phyloP scores from a whole-genome alignment of 1,284 basidiomycete species.

The Pseudozyma sp. region DNA sequence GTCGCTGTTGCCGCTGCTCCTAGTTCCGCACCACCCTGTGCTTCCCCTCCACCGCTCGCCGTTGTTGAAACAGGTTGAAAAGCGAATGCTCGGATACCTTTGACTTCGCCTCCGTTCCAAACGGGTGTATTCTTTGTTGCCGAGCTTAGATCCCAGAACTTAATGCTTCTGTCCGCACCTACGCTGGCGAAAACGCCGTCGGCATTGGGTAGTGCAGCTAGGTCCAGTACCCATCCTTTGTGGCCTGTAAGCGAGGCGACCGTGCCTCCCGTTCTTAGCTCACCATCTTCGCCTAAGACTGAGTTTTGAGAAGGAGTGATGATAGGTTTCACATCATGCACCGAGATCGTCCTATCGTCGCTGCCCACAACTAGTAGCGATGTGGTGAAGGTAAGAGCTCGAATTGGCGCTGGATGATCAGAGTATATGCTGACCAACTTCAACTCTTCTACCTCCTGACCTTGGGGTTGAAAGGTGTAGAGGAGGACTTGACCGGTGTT shows the following conservation, averaged over 20 bases:
- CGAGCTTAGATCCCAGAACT: conserved; percentile 43
- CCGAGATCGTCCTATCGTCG: conserved; percentile 40
- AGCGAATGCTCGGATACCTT: conserved; percentile 15
- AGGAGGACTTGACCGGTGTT: conserved; percentile 33
- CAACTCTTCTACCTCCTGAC: neutral
- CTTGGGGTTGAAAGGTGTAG: conserved; percentile 21
- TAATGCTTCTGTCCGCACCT: conserved; percentile 38
- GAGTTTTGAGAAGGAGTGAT: neutral
- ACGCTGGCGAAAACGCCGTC: conserved; percentile 34
- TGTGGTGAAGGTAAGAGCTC: conserved; percentile 23
- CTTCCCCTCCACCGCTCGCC: neutral
- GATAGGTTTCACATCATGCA: conserved; percentile 37
- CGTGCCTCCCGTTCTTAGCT: conserved; percentile 13
- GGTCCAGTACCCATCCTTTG: conserved; percentile 33
- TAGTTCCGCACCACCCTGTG: neutral
- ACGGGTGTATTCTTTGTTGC: conserved; percentile 36
- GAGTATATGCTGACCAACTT: conserved; percentile 13
- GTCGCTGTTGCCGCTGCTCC: conserved; percentile 11
- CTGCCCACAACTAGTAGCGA: conserved; percentile 31
- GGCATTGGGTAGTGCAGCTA: neutral
- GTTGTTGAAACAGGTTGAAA: conserved; percentile 20
- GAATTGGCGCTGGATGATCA: conserved; percentile 41
- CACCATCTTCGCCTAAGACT: neutral
- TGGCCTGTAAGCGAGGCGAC: conserved; percentile 35
- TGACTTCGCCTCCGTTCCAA: conserved; percentile 31